A percentile compares a stretch with the other conserved stretches of the same genome.
These are phyloP conservation scores for Akebia trifoliata DNA, from an alignment of 164 flowering plant species.

Conservation along the genomic window DNA sequence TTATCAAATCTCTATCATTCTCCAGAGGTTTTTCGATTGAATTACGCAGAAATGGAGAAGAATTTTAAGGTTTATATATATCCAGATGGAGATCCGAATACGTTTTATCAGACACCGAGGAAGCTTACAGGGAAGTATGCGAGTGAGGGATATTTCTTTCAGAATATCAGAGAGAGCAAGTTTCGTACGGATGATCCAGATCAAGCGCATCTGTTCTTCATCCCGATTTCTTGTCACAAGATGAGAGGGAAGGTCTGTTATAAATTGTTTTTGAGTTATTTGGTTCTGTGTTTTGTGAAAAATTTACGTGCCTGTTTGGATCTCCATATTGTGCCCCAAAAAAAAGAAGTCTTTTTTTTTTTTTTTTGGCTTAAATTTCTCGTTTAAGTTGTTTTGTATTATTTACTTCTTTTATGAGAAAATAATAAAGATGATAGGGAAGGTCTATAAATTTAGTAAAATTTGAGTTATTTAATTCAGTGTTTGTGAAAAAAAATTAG, in stretches of 20 bases:
- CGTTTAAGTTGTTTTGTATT: too few relatives aligned
- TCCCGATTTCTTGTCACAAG: slow-evolving; percentile 95
- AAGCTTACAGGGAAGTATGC: slow-evolving; percentile 95
- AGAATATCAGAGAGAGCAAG: slow-evolving; percentile 79
- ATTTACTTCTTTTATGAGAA: too few relatives aligned
- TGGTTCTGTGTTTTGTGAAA: not conserved
- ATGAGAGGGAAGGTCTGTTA: slow-evolving; percentile 84
- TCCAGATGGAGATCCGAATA: slow-evolving; percentile 87
- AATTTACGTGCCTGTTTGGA: too few relatives aligned
- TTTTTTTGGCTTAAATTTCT: too few relatives aligned
- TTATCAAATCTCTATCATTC: slow-evolving; percentile 52
- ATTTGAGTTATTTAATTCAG: too few relatives aligned
- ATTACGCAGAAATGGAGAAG: slow-evolving; percentile 73
- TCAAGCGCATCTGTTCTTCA: slow-evolving; percentile 78
- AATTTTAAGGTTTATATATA: slow-evolving; percentile 84
- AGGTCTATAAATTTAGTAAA: too few relatives aligned
- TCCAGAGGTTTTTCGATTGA: slow-evolving; percentile 54
- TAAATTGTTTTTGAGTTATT: not conserved
- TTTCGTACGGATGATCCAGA: slow-evolving; percentile 83
- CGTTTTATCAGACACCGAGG: slow-evolving; percentile 92
- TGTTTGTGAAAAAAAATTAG: too few relatives aligned
- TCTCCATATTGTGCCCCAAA: too few relatives aligned
- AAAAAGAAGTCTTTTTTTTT: too few relatives aligned
- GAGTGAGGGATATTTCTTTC: slow-evolving; percentile 95
- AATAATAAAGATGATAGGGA: too few relatives aligned